phyloP scores from a whole-genome alignment of 371 early-diverging fungal species.

The Encephalitozoon cuniculi region DNA sequence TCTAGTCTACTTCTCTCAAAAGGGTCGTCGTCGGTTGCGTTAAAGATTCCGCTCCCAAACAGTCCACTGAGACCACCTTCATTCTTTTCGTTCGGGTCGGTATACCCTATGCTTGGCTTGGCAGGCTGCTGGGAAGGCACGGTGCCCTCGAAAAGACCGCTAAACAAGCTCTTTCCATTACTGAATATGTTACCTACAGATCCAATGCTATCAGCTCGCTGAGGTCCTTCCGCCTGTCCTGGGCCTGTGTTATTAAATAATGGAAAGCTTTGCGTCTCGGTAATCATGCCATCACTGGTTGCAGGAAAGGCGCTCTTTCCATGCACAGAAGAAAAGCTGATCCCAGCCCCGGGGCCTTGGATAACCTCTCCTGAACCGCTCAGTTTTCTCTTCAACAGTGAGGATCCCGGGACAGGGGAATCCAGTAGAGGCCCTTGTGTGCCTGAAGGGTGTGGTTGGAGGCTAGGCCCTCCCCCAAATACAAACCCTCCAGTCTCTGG shows the following conservation, averaged over 20 bases:
- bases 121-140: not conserved
- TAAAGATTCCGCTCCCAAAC: not conserved
- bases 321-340: not conserved
- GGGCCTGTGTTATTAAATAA: not conserved
- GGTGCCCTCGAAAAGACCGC: not conserved
- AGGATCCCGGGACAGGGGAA: not conserved
- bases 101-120: conserved; percentile 6
- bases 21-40: not conserved
- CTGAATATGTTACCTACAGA: not conserved
- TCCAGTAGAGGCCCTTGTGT: not conserved
- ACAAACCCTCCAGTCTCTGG: not conserved
- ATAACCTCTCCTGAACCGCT: not conserved
- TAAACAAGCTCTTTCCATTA: not conserved
- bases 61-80: not conserved
- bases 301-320: not conserved
- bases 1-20: not conserved
- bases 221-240: not conserved
- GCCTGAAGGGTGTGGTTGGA: not conserved
- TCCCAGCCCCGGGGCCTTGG: not conserved
- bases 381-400: not conserved
- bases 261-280: not conserved
- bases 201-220: not conserved
- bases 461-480: not conserved
- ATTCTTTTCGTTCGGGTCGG: not conserved
- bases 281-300: not conserved